A percentile compares a stretch with the other conserved stretches of the same genome.
Conservation (phyloP, 805 yeast species). For the Yarrowia osloensis region DNA sequence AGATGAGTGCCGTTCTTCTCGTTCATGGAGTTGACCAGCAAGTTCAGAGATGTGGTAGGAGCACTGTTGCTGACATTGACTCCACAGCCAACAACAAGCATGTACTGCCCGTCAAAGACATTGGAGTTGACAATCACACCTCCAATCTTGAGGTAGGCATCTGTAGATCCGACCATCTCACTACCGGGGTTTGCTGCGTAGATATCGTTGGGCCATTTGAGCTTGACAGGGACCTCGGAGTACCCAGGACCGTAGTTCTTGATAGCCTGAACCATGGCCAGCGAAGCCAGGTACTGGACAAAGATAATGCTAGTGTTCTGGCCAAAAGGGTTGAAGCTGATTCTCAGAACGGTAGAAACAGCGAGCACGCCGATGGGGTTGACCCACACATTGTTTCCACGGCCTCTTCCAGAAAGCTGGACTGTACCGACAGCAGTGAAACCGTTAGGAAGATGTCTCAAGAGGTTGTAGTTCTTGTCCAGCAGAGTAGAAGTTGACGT, state of each 20-base stretch:
- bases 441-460: conserved; percentile 69
- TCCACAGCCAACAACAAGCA: conserved; percentile 83
- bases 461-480: conserved; percentile 65
- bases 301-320: conserved; percentile 61
- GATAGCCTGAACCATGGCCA: conserved; percentile 82
- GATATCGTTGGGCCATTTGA: conserved; percentile 98
- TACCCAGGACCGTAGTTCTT: conserved; percentile 61
- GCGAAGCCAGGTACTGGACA: conserved; percentile 78
- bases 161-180: conserved; percentile 22
- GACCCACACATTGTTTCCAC: conserved; percentile 95
- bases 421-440: conserved; percentile 68
- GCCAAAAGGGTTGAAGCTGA: conserved; percentile 49
- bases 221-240: conserved; percentile 70
- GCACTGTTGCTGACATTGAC: conserved; percentile 79
- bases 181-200: conserved; percentile 64
- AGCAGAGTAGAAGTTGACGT: conserved; percentile 83
- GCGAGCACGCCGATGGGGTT: conserved; percentile 93
- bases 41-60: conserved; percentile 87
- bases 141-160: conserved; percentile 65
- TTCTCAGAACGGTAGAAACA: conserved; percentile 64
- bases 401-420: conserved; percentile 89
- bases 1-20: conserved; percentile 45
- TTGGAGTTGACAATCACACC: conserved; percentile 86
- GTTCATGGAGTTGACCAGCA: conserved; percentile 65
- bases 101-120: conserved; percentile 58